Evolutionary conservation across 257 asterid species (phyloP), one percentile per base, ranked within the genome.

Genomic region (Verbascum thapsus): DNA sequence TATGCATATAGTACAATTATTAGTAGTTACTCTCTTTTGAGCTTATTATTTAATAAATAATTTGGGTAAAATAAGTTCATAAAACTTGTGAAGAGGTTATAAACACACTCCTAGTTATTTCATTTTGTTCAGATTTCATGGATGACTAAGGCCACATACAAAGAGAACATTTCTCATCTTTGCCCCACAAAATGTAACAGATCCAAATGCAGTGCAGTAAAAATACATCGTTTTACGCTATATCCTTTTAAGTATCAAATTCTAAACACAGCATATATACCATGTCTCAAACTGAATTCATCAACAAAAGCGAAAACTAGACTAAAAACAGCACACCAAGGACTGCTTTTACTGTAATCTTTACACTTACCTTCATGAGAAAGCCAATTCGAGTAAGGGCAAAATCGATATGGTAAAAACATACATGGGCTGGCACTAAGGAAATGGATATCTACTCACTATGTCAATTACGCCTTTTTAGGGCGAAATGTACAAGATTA

Each of bases 401-500:
- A 11, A 53, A 47, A 52, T 4, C 35, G 10, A 53, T 47, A 52
- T 5, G 37, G 65, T 7, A 55, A 59, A 10, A 26, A 16, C 78
- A 20, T 55, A 58, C 64, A 35, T 15, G 41, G 26, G 39, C 32
- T 10, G 52, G 26, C 3, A 26, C 61, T n/a, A 48, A 6, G 69
- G 49, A 55, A 32, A 49, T 44, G 15, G 43, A 53, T 30, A 44
- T 53, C 23, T 60, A 57, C 76, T 30, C 44, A 50, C 45, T 55
- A 66, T 57, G 65, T 56, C 50, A 10, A 37, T 39, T 65, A 16
- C 38, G 41, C 49, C 52, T 52, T 44, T n/a, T 38, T 68, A 20
- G 26, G 66, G 67, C 12, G 54, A 55, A 63, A 67, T 76, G 71
- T 74, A 71, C 83, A 74, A 45, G 47, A 71, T 55, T 56, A 53